These are phyloP conservation scores for Hygrophila difformis DNA, from an alignment of 257 asterid species.

Conservation along the genomic window DNA sequence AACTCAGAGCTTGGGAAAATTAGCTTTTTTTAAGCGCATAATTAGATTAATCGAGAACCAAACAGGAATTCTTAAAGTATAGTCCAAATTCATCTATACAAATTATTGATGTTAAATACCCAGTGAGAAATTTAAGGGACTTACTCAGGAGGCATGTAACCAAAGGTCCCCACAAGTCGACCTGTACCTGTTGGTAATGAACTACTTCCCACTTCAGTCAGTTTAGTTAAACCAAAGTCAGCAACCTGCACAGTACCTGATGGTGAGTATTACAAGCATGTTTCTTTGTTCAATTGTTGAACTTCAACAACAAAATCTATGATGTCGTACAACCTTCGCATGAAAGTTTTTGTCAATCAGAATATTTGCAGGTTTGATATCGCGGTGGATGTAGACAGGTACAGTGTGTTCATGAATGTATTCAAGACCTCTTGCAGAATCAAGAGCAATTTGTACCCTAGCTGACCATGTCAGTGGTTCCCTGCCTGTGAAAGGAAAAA, in stretches of 20 bases:
- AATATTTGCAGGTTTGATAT: slow-evolving; percentile 90
- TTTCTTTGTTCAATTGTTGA: slow-evolving; percentile 10
- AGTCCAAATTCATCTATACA: too few relatives aligned
- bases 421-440: slow-evolving; percentile 97
- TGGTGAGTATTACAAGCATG: slow-evolving; percentile 13
- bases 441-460: slow-evolving; percentile 91
- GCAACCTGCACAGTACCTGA: slow-evolving; percentile 56
- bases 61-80: too few relatives aligned
- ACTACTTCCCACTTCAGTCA: slow-evolving; percentile 80
- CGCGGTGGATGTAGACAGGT: slow-evolving; percentile 92
- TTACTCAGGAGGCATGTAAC: slow-evolving; percentile 99
- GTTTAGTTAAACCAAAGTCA: slow-evolving; percentile 87
- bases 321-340: slow-evolving; percentile 54
- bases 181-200: slow-evolving; percentile 76
- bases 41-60: too few relatives aligned
- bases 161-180: slow-evolving; percentile 92
- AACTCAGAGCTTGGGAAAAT: neutral
- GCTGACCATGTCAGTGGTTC: slow-evolving; percentile 82
- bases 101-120: too few relatives aligned
- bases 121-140: too few relatives aligned
- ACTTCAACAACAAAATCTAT: slow-evolving; percentile 15
- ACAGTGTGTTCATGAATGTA: slow-evolving; percentile 98
- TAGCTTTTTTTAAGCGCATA: neutral
- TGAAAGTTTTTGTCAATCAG: slow-evolving; percentile 79
- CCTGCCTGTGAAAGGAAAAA: slow-evolving; percentile 41